A percentile compares a stretch with the other conserved stretches of the same genome.
These are phyloP conservation scores for Aspergillus costaricaensis DNA, from an alignment of 2,329 filamentous ascomycete species.

Conservation along the genomic window DNA sequence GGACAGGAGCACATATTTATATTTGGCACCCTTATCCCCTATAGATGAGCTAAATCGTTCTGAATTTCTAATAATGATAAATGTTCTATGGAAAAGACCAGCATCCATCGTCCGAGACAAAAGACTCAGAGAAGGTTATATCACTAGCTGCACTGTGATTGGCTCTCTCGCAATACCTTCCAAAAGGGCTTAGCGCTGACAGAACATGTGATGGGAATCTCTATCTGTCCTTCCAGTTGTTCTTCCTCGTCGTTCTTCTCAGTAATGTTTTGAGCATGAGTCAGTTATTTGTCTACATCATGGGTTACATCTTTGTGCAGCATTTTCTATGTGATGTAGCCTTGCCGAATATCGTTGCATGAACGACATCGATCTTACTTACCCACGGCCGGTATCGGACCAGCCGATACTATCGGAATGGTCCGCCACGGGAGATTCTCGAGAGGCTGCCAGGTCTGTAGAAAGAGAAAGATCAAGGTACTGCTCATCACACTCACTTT, in stretches of 20 bases:
- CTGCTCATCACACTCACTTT: conserved; percentile 19
- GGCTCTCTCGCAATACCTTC: conserved; percentile 19
- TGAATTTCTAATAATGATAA: not conserved
- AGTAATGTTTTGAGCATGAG: no score
- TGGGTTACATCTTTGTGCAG: no score
- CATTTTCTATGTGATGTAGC: no score
- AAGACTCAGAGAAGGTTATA: not conserved
- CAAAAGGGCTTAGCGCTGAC: conserved; percentile 13
- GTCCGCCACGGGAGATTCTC: conserved; percentile 60
- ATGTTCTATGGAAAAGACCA: not conserved
- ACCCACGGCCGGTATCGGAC: not conserved
- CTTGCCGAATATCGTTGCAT: not conserved
- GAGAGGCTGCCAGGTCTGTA: conserved; percentile 72
- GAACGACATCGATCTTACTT: no score
- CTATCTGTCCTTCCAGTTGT: not conserved
- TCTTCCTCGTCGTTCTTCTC: not conserved
- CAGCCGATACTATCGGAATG: conserved; percentile 3
- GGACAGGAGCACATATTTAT: no score
- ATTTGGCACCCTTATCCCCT: no score
- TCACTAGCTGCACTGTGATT: not conserved
- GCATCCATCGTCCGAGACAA: not conserved
- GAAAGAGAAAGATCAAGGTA: conserved; percentile 73
- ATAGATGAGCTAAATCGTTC: no score
- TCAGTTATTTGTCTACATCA: no score
- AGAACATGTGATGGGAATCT: not conserved